Conservation (phyloP, 208 protist species). For the Leishmania guyanensis region DNA sequence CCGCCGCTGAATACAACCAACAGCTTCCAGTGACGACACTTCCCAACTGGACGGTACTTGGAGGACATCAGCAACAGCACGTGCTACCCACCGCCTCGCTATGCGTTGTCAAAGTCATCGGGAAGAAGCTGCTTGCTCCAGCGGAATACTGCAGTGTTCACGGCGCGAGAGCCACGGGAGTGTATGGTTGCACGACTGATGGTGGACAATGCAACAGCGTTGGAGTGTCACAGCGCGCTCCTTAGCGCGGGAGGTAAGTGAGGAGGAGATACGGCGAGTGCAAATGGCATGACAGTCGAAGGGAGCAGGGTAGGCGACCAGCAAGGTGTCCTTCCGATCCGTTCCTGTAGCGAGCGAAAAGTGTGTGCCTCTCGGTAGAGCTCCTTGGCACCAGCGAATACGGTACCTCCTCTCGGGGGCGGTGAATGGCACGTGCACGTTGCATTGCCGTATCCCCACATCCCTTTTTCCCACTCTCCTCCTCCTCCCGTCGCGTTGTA, state of each 20-base stretch:
- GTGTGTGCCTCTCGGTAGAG: neutral
- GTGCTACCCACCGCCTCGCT: slow-evolving; percentile 40
- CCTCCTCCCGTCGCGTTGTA: neutral
- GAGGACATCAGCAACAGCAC: slow-evolving; percentile 21
- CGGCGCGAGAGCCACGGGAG: neutral
- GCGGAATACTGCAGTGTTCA: slow-evolving; percentile 18
- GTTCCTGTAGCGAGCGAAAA: neutral
- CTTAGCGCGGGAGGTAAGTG: neutral
- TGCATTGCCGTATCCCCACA: too few relatives aligned
- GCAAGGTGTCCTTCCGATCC: neutral
- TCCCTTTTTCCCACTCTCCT: too few relatives aligned
- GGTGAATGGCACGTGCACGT: too few relatives aligned
- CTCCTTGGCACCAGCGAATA: neutral
- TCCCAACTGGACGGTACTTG: neutral
- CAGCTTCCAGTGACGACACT: slow-evolving; percentile 3
- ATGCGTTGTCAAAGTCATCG: slow-evolving; percentile 65
- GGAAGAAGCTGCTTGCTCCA: slow-evolving; percentile 57
- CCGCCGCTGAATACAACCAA: neutral
- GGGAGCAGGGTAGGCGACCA: neutral
- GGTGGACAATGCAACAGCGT: neutral
- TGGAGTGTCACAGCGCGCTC: neutral
- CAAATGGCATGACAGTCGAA: neutral
- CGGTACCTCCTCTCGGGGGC: neutral
- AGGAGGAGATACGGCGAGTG: neutral
- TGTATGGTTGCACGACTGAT: slow-evolving; percentile 38